phyloP scores from a whole-genome alignment of 2,329 filamentous ascomycete genomes.

The Byssochlamys sp. region DNA sequence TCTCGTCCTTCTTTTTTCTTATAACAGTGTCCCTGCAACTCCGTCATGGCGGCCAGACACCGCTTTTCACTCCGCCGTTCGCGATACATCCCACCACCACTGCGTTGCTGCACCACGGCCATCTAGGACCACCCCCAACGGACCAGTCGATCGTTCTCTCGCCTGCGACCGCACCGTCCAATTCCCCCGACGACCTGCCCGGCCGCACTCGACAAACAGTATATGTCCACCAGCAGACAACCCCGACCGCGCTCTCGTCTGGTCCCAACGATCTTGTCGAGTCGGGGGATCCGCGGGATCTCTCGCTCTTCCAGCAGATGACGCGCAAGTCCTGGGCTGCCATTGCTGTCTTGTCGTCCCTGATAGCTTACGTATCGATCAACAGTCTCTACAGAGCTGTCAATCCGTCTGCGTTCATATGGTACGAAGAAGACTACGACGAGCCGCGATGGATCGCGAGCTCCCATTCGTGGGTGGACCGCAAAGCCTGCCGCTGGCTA shows the following conservation, averaged over 20 bases:
- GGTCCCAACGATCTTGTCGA: slow-evolving; percentile 6
- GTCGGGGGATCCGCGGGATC: slow-evolving; percentile 1
- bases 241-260: background rate
- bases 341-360: slow-evolving; percentile 30
- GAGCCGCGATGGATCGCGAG: slow-evolving; percentile 61
- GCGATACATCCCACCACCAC: slow-evolving; percentile 6
- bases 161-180: background rate
- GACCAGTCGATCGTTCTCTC: background rate
- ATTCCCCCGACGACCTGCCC: background rate
- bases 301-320: slow-evolving; percentile 27
- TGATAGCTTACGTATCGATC: slow-evolving; percentile 35
- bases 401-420: slow-evolving; percentile 54
- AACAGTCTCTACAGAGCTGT: slow-evolving; percentile 46
- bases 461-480: slow-evolving; percentile 63
- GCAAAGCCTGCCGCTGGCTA: slow-evolving; percentile 69
- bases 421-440: slow-evolving; percentile 51
- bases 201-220: background rate
- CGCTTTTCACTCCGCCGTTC: slow-evolving; percentile 9
- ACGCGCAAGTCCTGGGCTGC: slow-evolving; percentile 29
- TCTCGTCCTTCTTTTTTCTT: background rate
- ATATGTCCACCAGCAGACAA: background rate
- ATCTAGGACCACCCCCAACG: slow-evolving; percentile 14
- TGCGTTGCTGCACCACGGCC: slow-evolving; percentile 2
- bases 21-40: slow-evolving; percentile 14
- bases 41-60: slow-evolving; percentile 17